Evolutionary conservation across 2,329 filamentous ascomycete species (phyloP).

Genomic region (Botrytis deweyae): DNA sequence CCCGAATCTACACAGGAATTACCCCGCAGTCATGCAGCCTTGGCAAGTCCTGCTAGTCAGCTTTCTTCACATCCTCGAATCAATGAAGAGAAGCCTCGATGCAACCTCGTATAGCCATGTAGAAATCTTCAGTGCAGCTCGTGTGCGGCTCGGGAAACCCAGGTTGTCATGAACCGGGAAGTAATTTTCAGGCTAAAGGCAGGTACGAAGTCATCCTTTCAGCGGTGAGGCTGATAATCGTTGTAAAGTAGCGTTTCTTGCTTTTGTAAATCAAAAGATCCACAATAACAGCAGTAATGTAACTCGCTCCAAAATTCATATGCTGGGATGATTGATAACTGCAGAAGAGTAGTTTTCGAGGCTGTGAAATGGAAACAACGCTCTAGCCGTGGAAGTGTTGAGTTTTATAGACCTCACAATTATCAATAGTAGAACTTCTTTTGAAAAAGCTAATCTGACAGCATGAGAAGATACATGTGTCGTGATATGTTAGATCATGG

Average conservation of each 20-base stretch:
- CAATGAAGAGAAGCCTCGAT: neutral
- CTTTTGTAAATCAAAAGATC: neutral
- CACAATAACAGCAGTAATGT: neutral
- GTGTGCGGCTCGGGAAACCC: neutral
- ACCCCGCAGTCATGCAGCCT: conserved; percentile 1
- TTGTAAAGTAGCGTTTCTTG: neutral
- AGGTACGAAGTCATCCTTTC: conserved; percentile 1
- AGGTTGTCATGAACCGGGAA: neutral
- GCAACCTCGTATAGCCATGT: conserved; percentile 2
- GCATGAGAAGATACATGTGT: neutral
- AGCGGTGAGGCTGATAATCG: neutral
- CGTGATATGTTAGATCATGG: neutral
- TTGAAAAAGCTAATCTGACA: neutral
- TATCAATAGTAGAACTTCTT: neutral
- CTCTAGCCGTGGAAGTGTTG: no score
- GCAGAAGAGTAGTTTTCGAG: neutral
- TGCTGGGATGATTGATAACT: no score
- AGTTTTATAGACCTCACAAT: neutral
- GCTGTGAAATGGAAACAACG: no score
- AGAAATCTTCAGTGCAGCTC: neutral
- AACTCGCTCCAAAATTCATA: neutral
- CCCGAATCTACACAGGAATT: neutral
- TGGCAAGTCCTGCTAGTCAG: neutral
- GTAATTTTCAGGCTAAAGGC: neutral
- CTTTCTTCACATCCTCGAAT: neutral